phyloP scores from a whole-genome alignment of 2,329 filamentous ascomycete species.

The Aureobasidium musti region DNA sequence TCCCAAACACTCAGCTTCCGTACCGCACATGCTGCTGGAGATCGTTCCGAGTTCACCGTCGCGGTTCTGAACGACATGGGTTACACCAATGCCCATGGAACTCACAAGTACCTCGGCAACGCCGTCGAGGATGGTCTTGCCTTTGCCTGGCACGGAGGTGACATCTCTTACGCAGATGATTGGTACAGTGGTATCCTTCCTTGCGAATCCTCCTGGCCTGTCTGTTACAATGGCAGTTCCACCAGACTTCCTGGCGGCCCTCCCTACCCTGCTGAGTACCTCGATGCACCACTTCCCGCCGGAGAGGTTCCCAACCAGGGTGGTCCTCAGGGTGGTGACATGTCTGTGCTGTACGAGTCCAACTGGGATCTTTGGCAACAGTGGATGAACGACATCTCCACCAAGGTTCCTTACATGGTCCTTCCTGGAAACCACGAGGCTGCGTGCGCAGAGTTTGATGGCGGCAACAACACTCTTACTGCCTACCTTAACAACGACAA shows the following conservation, averaged over 20 bases:
- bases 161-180: slow-evolving; percentile 55
- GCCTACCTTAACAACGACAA: slow-evolving; percentile 52
- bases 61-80: slow-evolving; percentile 58
- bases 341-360: slow-evolving; percentile 53
- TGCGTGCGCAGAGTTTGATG: slow-evolving; percentile 53
- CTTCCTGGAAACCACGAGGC: slow-evolving; percentile 56
- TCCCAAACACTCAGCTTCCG: slow-evolving; percentile 52
- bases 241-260: slow-evolving; percentile 46
- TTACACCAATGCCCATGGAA: slow-evolving; percentile 56
- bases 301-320: slow-evolving; percentile 53
- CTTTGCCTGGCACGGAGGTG: slow-evolving; percentile 58
- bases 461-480: slow-evolving; percentile 48
- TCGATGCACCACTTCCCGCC: slow-evolving; percentile 47
- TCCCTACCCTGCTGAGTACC: slow-evolving; percentile 46
- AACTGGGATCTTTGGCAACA: slow-evolving; percentile 58
- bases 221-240: slow-evolving; percentile 56
- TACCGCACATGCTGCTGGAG: slow-evolving; percentile 50
- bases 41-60: slow-evolving; percentile 47
- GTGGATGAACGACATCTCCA: slow-evolving; percentile 49
- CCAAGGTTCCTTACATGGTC: slow-evolving; percentile 54
- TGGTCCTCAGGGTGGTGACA: slow-evolving; percentile 52
- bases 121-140: slow-evolving; percentile 50
- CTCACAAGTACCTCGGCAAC: slow-evolving; percentile 48
- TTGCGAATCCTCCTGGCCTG: slow-evolving; percentile 51
- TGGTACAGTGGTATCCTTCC: slow-evolving; percentile 56